Evolutionary conservation across 2,329 filamentous ascomycete genomes (phyloP).

Genomic region (Chaetomium sp.): DNA sequence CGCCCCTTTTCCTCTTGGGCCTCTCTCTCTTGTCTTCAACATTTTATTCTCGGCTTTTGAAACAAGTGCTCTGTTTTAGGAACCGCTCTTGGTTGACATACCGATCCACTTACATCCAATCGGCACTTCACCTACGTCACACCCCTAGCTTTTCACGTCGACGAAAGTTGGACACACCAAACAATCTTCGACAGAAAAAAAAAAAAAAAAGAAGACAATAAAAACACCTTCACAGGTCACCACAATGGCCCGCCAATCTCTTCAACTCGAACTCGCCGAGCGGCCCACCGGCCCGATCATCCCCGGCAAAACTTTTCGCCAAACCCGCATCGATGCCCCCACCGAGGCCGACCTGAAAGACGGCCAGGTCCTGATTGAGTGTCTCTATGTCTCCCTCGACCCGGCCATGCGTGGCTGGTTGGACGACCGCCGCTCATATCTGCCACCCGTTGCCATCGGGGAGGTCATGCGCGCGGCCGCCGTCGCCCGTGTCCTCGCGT

Average conservation of each 20-base stretch:
- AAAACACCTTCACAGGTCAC: background rate
- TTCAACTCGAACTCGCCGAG: conserved; percentile 54
- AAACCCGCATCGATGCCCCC: conserved; percentile 46
- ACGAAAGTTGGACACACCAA: too few relatives aligned
- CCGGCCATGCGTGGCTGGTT: conserved; percentile 61
- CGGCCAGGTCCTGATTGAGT: conserved; percentile 46
- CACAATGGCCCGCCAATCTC: conserved; percentile 20
- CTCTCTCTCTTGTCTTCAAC: too few relatives aligned
- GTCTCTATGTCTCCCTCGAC: conserved; percentile 53
- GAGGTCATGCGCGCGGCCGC: conserved; percentile 53
- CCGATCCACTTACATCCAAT: too few relatives aligned
- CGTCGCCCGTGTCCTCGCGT: conserved; percentile 47
- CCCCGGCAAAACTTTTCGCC: conserved; percentile 57
- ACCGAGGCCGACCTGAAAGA: conserved; percentile 41
- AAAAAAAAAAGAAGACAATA: too few relatives aligned
- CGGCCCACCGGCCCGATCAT: conserved; percentile 55
- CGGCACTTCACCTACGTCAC: too few relatives aligned
- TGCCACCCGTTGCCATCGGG: conserved; percentile 54
- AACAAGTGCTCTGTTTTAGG: too few relatives aligned
- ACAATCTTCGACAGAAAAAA: too few relatives aligned
- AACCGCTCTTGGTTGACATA: too few relatives aligned
- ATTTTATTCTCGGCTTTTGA: too few relatives aligned
- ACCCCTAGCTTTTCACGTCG: too few relatives aligned
- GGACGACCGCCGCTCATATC: conserved; percentile 43
- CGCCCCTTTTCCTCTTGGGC: too few relatives aligned